Evolutionary conservation across 1,284 basidiomycete species (phyloP), one percentile per base, ranked within the genome.

Genomic region (Wolfiporia cocos): DNA sequence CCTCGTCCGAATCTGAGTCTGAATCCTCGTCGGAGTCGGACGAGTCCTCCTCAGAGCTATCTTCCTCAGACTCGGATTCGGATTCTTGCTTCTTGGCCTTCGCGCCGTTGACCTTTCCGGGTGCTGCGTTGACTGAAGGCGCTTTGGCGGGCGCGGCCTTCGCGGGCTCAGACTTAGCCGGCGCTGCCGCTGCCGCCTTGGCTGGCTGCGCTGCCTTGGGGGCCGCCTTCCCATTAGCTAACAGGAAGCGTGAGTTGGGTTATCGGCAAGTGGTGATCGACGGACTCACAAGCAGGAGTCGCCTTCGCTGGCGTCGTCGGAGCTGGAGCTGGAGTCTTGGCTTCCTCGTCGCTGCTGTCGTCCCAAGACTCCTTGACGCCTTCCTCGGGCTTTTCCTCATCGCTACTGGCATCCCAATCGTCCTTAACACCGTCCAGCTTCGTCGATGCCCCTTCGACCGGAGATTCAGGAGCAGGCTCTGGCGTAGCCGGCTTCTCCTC

Each of bases 281-380:
- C 17, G 26, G 17, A 45, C 47, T 37, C 32, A 46, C 48, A 40
- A 12, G 43, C 29, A 29, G 53, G 34, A 37, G 37, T 43, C 20
- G 44, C 38, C 30, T 49, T 49, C 34, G 26, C 9, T 14, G 26
- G 14, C n/a, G n/a, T n/a, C n/a, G n/a, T n/a, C n/a, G n/a, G n/a
- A n/a, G 42, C 40, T 23, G 56, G 46, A 49, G 60, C 52, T 5
- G 56, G 34, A 12, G 52, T 41, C 33, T 63, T 48, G 39, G 67
- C 73, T 43, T 78, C 86, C 7, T 86, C 79, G 26, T 75, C 86
- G 48, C 85, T 88, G 29, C 82, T 81, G 20, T 80, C 86, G 58
- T 96, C 92, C 92, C 92, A 96, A 18, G 80, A 76, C 49, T 92
- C 85, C 59, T 89, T 88, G 46, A 84, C 73, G 34, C 61, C 73